These are phyloP conservation scores for Macadamia integrifolia DNA, from an alignment of 164 flowering plant genomes.

Conservation along the genomic window DNA sequence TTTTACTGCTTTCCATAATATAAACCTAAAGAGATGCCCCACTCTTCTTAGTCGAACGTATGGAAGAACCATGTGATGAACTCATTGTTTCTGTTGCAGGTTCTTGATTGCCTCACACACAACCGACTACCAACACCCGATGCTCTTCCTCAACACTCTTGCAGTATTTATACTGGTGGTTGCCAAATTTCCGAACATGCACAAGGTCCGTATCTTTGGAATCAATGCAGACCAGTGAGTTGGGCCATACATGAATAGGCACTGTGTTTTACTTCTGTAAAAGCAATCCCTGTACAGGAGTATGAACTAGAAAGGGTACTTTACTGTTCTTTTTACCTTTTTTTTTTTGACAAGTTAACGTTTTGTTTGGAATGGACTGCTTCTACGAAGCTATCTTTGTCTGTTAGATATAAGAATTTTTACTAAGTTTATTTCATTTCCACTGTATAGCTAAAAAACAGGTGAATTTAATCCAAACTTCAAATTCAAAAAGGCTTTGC, in stretches of 20 bases:
- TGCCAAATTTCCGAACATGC: slow-evolving; percentile 69
- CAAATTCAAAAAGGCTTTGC: too few species aligned
- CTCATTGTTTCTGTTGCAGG: slow-evolving; percentile 24
- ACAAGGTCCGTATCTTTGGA: slow-evolving; percentile 63
- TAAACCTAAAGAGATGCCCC: too few species aligned
- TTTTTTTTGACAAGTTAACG: slow-evolving; percentile 10
- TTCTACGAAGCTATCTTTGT: background rate
- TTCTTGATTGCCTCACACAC: slow-evolving; percentile 68
- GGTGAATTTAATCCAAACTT: too few species aligned
- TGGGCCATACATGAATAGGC: background rate
- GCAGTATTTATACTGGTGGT: slow-evolving; percentile 53
- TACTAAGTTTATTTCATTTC: background rate
- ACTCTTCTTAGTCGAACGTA: too few species aligned
- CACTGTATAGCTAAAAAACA: background rate
- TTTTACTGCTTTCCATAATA: too few species aligned
- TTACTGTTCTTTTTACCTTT: too few species aligned
- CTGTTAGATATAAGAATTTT: background rate
- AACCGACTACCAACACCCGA: slow-evolving; percentile 56
- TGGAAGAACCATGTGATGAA: too few species aligned
- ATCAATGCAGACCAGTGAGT: slow-evolving; percentile 53
- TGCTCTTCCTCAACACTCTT: slow-evolving; percentile 55
- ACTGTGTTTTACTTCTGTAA: slow-evolving; percentile 12
- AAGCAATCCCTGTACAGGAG: slow-evolving; percentile 34
- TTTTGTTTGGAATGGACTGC: slow-evolving; percentile 4
- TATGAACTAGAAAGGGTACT: slow-evolving; percentile 26